Evolutionary conservation across 2,329 filamentous ascomycete genomes (phyloP).

Genomic region (Paracoccidioides lutzii): DNA sequence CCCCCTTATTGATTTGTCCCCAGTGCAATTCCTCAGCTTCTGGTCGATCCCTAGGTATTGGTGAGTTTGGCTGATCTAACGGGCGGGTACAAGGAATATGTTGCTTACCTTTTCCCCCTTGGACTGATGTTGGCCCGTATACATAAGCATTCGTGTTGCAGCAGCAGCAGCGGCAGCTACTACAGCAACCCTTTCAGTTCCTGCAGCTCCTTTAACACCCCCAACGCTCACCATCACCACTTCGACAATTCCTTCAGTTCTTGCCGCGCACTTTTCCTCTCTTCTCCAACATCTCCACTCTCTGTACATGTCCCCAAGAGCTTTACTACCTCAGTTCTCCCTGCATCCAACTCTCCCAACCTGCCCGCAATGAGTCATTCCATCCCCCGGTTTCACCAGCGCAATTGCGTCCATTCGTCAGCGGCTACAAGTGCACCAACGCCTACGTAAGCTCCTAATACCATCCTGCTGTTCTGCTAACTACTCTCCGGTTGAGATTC

Average conservation of each 20-base stretch:
- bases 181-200: too few relatives aligned
- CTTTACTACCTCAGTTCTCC: not conserved
- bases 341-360: not conserved
- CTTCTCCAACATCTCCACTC: not conserved
- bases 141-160: not conserved
- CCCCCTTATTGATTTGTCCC: too few relatives aligned
- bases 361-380: slow-evolving; percentile 8
- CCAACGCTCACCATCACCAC: too few relatives aligned
- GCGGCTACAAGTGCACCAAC: slow-evolving; percentile 21
- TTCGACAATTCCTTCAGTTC: not conserved
- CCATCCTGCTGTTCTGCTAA: not conserved
- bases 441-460: slow-evolving; percentile 19
- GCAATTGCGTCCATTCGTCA: slow-evolving; percentile 25
- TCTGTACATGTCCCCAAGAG: not conserved
- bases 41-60: not conserved
- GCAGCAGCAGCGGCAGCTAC: too few relatives aligned
- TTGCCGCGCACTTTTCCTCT: not conserved
- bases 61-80: too few relatives aligned
- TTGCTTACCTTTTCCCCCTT: not conserved
- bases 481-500: too few relatives aligned
- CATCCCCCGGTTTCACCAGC: slow-evolving; percentile 19
- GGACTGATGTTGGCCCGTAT: not conserved
- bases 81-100: too few relatives aligned
- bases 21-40: too few relatives aligned
- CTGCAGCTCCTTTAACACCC: too few relatives aligned